Base-by-base conservation (phyloP, 116 monocot genomes). In the Thalassia testudinum region DNA sequence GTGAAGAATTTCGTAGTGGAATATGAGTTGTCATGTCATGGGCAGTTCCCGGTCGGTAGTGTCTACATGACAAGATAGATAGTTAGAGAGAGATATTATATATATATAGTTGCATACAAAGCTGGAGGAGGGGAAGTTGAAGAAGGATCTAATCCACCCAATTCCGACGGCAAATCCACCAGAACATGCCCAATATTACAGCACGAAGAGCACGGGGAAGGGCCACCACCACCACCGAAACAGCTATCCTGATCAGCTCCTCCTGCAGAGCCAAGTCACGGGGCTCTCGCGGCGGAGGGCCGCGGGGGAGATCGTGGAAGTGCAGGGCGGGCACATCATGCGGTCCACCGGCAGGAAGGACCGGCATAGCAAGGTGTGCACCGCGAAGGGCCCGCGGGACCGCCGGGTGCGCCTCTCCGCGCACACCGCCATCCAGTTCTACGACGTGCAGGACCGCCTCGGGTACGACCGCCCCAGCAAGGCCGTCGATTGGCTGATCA, bases 391-490 rank as follows among this genome's bases (percentile, higher is more conserved):
- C n/a, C 66, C 78, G 15, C 64, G 85, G 10, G 91, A 91, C 54
- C 80, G 91, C 43, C 72, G 91, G 2, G 91, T 85, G 14, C 81
- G 91, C 24, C 75, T 91, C 44, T 62, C 91, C 6, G 91, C 91
- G 1, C 85, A 91, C 66, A 91, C 91, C 3, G 91, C 91, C 42
- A 91, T 91, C 53, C 78, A 82, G 49, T 91, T 91, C 81, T 91
- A 91, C 59, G 91, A 91, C 50, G 85, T 91, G 20, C 91, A 91
- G 69, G 91, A 91, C 65, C 78, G 91, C 21, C 76, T 91, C 1
- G 91, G 91, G 59, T 85, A 79, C 38, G 91, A 91, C 70, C 85
- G 91, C 7, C 91, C 91, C 24, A 90, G 90, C 75, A 90, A 84
- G 56, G 90, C 90, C 24, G 85, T 84, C 28, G 90, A 90, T 27